Conservation (phyloP, 495 filamentous ascomycete genomes). For the Neurospora sp. region DNA sequence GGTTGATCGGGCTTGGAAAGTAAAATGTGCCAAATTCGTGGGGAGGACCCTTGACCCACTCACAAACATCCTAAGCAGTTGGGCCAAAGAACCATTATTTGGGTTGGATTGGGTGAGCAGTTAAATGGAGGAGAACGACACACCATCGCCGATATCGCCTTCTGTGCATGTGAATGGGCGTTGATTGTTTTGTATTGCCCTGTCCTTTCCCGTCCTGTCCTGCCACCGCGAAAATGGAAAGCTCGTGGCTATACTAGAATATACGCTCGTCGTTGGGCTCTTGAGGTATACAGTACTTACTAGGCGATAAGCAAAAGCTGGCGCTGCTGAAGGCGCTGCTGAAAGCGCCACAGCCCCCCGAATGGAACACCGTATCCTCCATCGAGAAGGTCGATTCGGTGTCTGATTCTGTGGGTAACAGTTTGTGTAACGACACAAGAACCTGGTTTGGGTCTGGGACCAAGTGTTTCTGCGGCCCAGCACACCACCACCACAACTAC, state of each 20-base stretch:
- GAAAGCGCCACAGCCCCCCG: not conserved
- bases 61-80: not conserved
- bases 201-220: not conserved
- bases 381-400: not conserved
- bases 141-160: no score
- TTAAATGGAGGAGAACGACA: no score
- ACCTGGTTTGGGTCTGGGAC: not conserved
- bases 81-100: not conserved
- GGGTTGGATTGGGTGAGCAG: not conserved
- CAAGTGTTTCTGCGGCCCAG: not conserved
- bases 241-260: not conserved
- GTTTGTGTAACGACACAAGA: not conserved
- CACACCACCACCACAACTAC: not conserved
- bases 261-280: not conserved
- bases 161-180: not conserved
- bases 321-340: not conserved
- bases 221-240: not conserved
- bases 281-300: not conserved
- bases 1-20: not conserved
- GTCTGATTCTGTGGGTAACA: not conserved
- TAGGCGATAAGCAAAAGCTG: not conserved
- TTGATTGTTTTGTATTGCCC: not conserved
- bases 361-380: not conserved
- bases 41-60: not conserved
- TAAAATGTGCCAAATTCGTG: not conserved